Conservation (phyloP, 2,329 filamentous ascomycete species). For the Exophiala mesophila region DNA sequence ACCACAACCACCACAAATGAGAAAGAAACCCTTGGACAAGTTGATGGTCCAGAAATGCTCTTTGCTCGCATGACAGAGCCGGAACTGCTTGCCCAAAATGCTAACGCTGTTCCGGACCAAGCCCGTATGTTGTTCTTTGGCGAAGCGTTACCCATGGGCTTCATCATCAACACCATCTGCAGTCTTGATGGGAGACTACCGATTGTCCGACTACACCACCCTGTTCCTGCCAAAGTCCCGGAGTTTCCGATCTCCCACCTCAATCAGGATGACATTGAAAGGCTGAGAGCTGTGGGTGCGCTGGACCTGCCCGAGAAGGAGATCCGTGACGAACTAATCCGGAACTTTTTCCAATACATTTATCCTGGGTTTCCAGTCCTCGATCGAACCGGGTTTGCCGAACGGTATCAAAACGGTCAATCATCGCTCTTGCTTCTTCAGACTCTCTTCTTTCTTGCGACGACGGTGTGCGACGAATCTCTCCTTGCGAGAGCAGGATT, state of each 20-base stretch:
- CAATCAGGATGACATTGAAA: not conserved
- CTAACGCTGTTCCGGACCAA: conserved; percentile 1
- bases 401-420: conserved; percentile 79
- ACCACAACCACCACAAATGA: conserved; percentile 1
- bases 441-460: conserved; percentile 81
- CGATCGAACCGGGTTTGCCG: conserved; percentile 87
- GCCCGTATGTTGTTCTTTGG: conserved; percentile 3
- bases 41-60: conserved; percentile 8
- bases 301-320: not conserved
- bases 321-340: not conserved
- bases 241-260: not conserved
- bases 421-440: conserved; percentile 87
- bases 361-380: conserved; percentile 50
- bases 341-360: not conserved
- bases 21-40: conserved; percentile 2
- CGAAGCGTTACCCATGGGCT: conserved; percentile 21
- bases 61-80: conserved; percentile 6
- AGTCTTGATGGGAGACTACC: conserved; percentile 11
- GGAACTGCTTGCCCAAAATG: not conserved
- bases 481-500: conserved; percentile 39
- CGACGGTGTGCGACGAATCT: conserved; percentile 85
- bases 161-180: conserved; percentile 12
- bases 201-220: not conserved
- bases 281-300: not conserved
- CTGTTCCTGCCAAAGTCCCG: not conserved